Percentiles rank a stretch among this genome's conserved stretches.
Conservation (phyloP, 139 green algal species). For the Chlorella sp. region DNA sequence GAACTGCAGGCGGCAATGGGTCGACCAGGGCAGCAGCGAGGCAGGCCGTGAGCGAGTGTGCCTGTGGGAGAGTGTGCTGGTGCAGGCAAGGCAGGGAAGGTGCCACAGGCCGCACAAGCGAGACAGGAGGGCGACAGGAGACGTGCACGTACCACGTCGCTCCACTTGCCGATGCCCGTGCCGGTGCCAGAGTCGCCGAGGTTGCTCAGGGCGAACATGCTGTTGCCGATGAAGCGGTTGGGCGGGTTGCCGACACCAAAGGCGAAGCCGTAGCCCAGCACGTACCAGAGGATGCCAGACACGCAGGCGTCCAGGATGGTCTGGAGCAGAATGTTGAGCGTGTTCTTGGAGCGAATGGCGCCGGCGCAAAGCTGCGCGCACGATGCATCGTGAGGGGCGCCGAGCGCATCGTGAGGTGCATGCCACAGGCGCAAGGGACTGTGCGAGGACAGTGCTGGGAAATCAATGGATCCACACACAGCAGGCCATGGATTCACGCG, state of each 20-base stretch:
- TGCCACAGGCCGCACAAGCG: no score
- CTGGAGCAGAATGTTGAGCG: conserved; percentile 87
- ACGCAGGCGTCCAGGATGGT: conserved; percentile 74
- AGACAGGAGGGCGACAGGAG: no score
- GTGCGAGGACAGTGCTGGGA: background rate
- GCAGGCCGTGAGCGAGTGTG: background rate
- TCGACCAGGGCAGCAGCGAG: background rate
- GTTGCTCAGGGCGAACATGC: conserved; percentile 34
- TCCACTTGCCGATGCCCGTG: background rate
- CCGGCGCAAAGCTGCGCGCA: conserved; percentile 68
- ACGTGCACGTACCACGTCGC: no score
- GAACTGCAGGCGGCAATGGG: conserved; percentile 13
- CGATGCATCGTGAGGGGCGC: no score
- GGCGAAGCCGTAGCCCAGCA: conserved; percentile 59
- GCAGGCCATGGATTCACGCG: no score
- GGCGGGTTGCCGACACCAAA: conserved; percentile 41
- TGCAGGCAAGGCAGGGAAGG: no score
- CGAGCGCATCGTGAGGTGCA: no score
- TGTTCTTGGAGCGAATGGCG: conserved; percentile 82
- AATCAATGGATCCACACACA: background rate
- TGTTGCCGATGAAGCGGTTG: conserved; percentile 59
- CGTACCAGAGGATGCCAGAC: conserved; percentile 61
- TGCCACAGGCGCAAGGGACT: background rate
- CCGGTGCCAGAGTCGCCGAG: background rate
- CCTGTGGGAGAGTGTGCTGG: no score